Base-by-base conservation (phyloP, 2,329 filamentous ascomycete species). In the Colletotrichum chlorophyti region DNA sequence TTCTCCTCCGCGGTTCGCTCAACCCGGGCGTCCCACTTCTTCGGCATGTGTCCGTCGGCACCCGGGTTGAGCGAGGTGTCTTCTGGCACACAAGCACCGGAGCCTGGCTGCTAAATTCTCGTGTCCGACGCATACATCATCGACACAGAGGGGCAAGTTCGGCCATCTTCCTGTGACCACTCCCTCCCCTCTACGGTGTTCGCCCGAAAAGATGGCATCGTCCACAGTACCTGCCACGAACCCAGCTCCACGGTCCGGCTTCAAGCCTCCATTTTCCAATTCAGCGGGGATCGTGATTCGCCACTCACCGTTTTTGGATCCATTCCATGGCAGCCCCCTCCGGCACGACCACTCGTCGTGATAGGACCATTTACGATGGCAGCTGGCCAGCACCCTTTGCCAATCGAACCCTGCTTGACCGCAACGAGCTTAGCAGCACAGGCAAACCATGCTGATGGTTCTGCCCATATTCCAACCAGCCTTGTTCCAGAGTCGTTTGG, bases 361-460 rank as follows among this genome's bases (percentile, higher is more conserved):
- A 74, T 77, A 77, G 75, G 75, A 74, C 68, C 58, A 59, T 69
- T 73, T 77, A 77, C 75, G 75, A 73, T 53, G 11, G 19, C 40
- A 21, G 26, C 46, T 34, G 42, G 29, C 9, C 10, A 3, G 41
- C 27, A 15, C 34, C 23, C 31, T 47, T 51, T 47, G 37, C 43
- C 35, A 41, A 58, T 34, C 58, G 35, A 35, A 45, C 45, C 35
- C 37, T 49, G 32, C 51, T 43, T 50, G 51, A 40, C 43, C 55
- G 21, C 19, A 60, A 45, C 26, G 24, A 45, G 57, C 32, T 14
- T 60, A 55, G 51, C 26, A 60, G 26, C 14, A 34, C 51, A 42
- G 26, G 43, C 27, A 46, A 58, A 14, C 53, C 38, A 60, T 60
- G 35, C 15, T 3, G 11, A 53, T 37, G 12, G 27, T 45, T 32